Evolutionary conservation across 2,329 filamentous ascomycete genomes (phyloP).

Genomic region (Exophiala sideris): DNA sequence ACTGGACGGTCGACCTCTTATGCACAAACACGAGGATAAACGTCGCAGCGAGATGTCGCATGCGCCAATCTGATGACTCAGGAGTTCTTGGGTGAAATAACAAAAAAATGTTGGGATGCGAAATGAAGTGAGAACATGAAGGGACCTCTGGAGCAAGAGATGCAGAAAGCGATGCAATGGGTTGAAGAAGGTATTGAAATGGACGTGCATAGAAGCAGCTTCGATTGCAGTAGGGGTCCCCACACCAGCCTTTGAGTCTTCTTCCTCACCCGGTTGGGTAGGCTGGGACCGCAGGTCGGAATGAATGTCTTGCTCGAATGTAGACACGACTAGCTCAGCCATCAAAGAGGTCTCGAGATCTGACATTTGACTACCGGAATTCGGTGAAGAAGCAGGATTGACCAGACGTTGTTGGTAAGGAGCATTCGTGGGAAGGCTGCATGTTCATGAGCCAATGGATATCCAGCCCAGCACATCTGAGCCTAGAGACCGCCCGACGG

Average conservation of each 20-base stretch:
- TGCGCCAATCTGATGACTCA: too few species aligned
- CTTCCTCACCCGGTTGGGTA: slow-evolving; percentile 16
- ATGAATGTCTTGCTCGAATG: slow-evolving; percentile 20
- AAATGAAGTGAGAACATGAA: neutral
- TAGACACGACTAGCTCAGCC: slow-evolving; percentile 25
- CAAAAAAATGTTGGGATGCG: neutral
- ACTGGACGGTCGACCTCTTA: too few species aligned
- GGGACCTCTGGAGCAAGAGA: slow-evolving; percentile 1
- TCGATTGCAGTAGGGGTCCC: slow-evolving; percentile 13
- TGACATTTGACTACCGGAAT: slow-evolving; percentile 23
- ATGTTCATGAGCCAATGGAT: slow-evolving; percentile 26
- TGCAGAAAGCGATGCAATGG: slow-evolving; percentile 2
- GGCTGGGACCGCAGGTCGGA: slow-evolving; percentile 18
- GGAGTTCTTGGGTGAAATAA: neutral
- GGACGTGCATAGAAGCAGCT: slow-evolving; percentile 14
- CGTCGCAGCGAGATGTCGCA: neutral
- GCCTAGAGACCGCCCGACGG: slow-evolving; percentile 25
- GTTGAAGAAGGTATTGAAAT: slow-evolving; percentile 14
- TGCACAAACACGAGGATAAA: too few species aligned
- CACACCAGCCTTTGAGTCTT: slow-evolving; percentile 17
- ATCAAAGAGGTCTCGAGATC: slow-evolving; percentile 18
- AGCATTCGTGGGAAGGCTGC: slow-evolving; percentile 25
- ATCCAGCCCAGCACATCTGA: slow-evolving; percentile 18
- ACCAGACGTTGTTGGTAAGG: slow-evolving; percentile 26
- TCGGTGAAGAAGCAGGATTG: slow-evolving; percentile 22